Conservation (phyloP, 495 filamentous ascomycete genomes). For the Penicillium subrubescens region DNA sequence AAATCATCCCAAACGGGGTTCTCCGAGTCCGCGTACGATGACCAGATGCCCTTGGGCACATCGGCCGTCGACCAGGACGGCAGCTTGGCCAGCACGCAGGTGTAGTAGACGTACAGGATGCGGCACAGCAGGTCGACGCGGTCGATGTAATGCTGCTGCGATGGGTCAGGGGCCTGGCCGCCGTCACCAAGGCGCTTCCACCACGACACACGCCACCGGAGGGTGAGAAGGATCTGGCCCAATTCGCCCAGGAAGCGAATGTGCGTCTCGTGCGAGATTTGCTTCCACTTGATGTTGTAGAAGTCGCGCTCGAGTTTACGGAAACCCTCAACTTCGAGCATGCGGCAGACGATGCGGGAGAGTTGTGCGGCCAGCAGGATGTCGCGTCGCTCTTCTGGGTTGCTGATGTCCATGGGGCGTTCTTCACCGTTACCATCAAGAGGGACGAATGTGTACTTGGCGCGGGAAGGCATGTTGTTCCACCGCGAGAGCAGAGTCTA, state of each 20-base stretch:
- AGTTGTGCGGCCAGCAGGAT: slow-evolving; percentile 52
- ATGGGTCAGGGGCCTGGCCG: slow-evolving; percentile 44
- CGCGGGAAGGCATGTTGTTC: slow-evolving; percentile 57
- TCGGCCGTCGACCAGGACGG: slow-evolving; percentile 44
- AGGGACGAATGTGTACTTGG: slow-evolving; percentile 47
- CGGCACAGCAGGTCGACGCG: slow-evolving; percentile 50
- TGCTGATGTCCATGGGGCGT: slow-evolving; percentile 45
- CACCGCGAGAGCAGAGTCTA: slow-evolving; percentile 50
- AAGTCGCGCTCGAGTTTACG: slow-evolving; percentile 51
- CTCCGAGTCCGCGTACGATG: slow-evolving; percentile 48
- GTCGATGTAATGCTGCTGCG: slow-evolving; percentile 49
- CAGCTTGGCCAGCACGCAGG: slow-evolving; percentile 50
- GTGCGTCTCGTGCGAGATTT: slow-evolving; percentile 48
- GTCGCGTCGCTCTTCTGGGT: slow-evolving; percentile 41
- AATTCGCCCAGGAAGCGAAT: slow-evolving; percentile 48
- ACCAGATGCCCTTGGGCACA: slow-evolving; percentile 47
- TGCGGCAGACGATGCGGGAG: slow-evolving; percentile 51
- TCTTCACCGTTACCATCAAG: slow-evolving; percentile 36
- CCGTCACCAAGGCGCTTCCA: slow-evolving; percentile 52
- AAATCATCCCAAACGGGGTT: slow-evolving; percentile 49
- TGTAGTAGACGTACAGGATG: slow-evolving; percentile 55
- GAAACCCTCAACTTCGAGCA: slow-evolving; percentile 55
- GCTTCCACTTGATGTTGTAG: slow-evolving; percentile 55
- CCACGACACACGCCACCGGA: slow-evolving; percentile 55
- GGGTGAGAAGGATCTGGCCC: slow-evolving; percentile 47